Evolutionary conservation across 2,329 filamentous ascomycete species (phyloP).

Genomic region (Fusarium stilboides): DNA sequence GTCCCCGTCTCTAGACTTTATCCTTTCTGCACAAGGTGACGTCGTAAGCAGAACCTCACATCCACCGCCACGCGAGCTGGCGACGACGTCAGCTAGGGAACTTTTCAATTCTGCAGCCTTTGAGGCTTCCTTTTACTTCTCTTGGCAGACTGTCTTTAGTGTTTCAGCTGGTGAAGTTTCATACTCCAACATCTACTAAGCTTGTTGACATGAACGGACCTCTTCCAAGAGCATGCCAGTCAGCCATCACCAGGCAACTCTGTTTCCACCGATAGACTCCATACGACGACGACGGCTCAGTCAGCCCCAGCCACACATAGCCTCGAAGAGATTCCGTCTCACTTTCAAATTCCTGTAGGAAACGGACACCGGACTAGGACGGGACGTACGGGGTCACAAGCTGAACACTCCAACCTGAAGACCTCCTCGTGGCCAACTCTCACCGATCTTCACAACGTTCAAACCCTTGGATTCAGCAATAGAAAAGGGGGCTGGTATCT

Average conservation of each 20-base stretch:
- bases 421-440: not conserved
- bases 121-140: slow-evolving; percentile 45
- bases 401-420: not conserved
- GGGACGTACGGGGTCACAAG: not conserved
- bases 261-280: slow-evolving; percentile 1
- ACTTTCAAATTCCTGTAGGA: slow-evolving; percentile 18
- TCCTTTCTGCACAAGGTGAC: slow-evolving; percentile 39
- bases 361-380: not conserved
- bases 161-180: slow-evolving; percentile 7
- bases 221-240: slow-evolving; percentile 17
- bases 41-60: slow-evolving; percentile 47
- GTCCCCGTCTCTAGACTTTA: slow-evolving; percentile 33
- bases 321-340: slow-evolving; percentile 4
- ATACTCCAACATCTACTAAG: not conserved
- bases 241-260: slow-evolving; percentile 28
- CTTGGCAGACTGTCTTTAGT: slow-evolving; percentile 30
- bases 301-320: slow-evolving; percentile 37
- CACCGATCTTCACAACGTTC: not conserved
- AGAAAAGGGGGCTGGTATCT: slow-evolving; percentile 46
- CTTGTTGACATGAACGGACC: slow-evolving; percentile 1
- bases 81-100: slow-evolving; percentile 46
- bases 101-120: slow-evolving; percentile 48
- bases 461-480: slow-evolving; percentile 4
- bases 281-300: slow-evolving; percentile 8
- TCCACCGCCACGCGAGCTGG: slow-evolving; percentile 42